Evolutionary conservation across 805 yeast genomes (phyloP).

Genomic region (Tetrapisispora phaffii): DNA sequence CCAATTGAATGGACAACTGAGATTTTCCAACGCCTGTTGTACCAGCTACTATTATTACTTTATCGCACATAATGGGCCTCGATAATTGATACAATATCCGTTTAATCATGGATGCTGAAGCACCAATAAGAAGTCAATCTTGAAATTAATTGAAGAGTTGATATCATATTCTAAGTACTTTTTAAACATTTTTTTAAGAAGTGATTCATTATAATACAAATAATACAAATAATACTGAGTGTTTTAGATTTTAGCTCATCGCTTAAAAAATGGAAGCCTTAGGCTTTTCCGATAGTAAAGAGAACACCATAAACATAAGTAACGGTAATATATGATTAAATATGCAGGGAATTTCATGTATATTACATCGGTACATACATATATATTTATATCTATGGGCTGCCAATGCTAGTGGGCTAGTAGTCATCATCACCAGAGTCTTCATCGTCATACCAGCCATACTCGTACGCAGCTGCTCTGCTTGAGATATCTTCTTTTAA

Average conservation of each 20-base stretch:
- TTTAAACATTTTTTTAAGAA: not conserved
- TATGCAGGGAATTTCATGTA: no score
- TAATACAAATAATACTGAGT: no score
- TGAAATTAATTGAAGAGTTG: no score
- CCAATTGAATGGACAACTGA: constrained; percentile 56
- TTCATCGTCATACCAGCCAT: constrained; percentile 42
- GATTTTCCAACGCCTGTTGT: constrained; percentile 97
- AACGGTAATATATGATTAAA: no score
- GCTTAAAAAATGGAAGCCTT: not conserved
- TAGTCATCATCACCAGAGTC: constrained; percentile 33
- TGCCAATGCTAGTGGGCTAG: not conserved
- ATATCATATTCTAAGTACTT: no score
- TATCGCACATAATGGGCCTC: constrained; percentile 9
- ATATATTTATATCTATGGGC: not conserved
- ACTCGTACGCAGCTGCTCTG: constrained; percentile 38
- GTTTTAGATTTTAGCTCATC: not conserved
- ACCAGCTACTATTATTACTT: constrained; percentile 65
- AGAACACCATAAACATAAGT: no score
- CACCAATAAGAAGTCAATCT: no score
- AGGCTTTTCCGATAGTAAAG: no score
- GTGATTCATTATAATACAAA: no score
- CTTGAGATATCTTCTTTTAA: constrained; percentile 39
- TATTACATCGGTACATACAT: not conserved
- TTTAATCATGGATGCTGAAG: not conserved
- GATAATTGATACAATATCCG: not conserved